These are phyloP conservation scores for Chaetomidium leptoderma DNA, from an alignment of 495 filamentous ascomycete species.

Conservation along the genomic window DNA sequence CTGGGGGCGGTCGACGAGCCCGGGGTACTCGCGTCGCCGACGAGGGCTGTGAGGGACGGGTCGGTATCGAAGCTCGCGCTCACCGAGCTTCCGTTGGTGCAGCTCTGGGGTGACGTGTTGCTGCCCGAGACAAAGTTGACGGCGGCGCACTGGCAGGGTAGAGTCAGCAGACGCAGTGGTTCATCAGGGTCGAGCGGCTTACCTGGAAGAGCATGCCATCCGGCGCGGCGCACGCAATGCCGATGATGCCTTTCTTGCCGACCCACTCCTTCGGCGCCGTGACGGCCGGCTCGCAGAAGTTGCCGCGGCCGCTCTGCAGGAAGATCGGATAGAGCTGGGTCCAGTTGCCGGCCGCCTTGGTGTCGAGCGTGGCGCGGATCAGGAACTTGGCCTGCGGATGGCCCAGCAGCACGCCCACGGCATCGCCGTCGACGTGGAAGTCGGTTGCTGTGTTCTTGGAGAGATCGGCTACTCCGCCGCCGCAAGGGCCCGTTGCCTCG, in stretches of 20 bases:
- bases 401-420: conserved; percentile 35
- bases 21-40: conserved; percentile 15
- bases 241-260: conserved; percentile 47
- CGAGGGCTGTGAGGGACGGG: conserved; percentile 29
- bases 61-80: conserved; percentile 36
- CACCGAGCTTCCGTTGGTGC: conserved; percentile 43
- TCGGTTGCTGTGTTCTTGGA: conserved; percentile 34
- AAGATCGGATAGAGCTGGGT: conserved; percentile 44
- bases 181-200: not conserved
- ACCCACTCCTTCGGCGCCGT: conserved; percentile 40
- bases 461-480: conserved; percentile 42
- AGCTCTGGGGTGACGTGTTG: conserved; percentile 13
- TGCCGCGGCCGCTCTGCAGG: conserved; percentile 43
- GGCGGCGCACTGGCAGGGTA: conserved; percentile 48
- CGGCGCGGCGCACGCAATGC: conserved; percentile 38
- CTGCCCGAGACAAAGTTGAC: conserved; percentile 49
- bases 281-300: conserved; percentile 41
- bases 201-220: conserved; percentile 54
- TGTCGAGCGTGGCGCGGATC: conserved; percentile 48
- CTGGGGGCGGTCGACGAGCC: conserved; percentile 1
- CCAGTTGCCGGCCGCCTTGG: conserved; percentile 44
- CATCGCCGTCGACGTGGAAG: conserved; percentile 51
- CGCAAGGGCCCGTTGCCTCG: conserved; percentile 43
- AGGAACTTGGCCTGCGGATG: conserved; percentile 48
- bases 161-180: conserved; percentile 2